phyloP scores from a whole-genome alignment of 306 rosid genomes.

The Dalbergia cochinchinensis region DNA sequence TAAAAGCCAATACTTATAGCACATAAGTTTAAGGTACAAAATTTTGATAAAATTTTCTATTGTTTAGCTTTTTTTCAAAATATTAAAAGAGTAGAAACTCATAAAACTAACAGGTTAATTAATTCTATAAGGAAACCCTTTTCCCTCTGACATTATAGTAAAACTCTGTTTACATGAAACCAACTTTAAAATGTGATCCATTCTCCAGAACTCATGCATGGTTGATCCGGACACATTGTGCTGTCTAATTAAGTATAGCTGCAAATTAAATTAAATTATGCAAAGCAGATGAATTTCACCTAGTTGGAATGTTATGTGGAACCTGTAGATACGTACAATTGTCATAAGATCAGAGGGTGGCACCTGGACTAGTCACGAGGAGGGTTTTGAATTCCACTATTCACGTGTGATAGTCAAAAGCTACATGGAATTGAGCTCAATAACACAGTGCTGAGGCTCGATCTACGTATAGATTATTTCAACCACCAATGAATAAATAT shows the following conservation, averaged over 20 bases:
- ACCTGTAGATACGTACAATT: constrained; percentile 50
- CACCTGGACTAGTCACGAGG: constrained; percentile 51
- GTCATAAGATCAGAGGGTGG: constrained; percentile 38
- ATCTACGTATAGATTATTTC: background rate
- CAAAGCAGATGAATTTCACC: background rate
- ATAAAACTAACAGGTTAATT: no score
- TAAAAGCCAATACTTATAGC: no score
- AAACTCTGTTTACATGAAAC: background rate
- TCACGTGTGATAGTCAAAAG: constrained; percentile 70
- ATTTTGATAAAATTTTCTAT: no score
- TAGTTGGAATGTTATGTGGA: background rate
- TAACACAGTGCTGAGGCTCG: constrained; percentile 14
- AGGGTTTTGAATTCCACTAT: constrained; percentile 40
- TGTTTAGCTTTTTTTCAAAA: no score
- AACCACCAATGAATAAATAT: background rate
- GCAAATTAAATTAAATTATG: background rate
- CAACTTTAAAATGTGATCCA: background rate
- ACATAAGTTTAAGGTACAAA: no score
- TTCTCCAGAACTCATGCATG: background rate
- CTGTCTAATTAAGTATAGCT: constrained; percentile 20
- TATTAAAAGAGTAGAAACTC: no score
- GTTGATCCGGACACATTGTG: constrained; percentile 11
- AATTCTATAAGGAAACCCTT: no score
- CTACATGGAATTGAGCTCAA: constrained; percentile 53
- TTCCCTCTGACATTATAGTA: background rate